A percentile compares a stretch with the other conserved stretches of the same genome.
Conservation (phyloP, 1,284 basidiomycete species). For the Ceratobasidium sp. region DNA sequence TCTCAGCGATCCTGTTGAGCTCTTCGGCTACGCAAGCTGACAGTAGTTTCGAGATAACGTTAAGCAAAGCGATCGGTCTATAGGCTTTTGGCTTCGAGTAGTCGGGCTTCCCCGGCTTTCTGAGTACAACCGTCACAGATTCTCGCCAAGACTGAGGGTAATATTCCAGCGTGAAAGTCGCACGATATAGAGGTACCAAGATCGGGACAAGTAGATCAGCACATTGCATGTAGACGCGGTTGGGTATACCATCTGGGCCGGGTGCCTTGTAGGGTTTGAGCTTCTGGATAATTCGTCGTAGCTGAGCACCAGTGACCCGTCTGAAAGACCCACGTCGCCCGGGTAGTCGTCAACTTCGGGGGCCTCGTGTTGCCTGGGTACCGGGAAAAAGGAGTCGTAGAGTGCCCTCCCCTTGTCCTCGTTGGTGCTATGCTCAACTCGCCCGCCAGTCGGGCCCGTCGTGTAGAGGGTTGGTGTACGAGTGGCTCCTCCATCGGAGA, state of each 20-base stretch:
- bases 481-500: not conserved
- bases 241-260: constrained; percentile 58
- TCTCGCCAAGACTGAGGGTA: constrained; percentile 43
- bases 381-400: constrained; percentile 48
- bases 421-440: not conserved
- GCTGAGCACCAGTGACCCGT: constrained; percentile 28
- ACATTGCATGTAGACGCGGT: constrained; percentile 56
- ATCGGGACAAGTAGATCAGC: constrained; percentile 53
- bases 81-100: constrained; percentile 48
- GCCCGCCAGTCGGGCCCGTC: not conserved
- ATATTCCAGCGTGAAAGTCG: constrained; percentile 29
- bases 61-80: constrained; percentile 49
- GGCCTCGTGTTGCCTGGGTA: not conserved
- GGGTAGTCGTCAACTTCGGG: constrained; percentile 16
- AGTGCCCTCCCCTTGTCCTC: constrained; percentile 43
- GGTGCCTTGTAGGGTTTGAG: constrained; percentile 56
- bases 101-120: constrained; percentile 46
- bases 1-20: constrained; percentile 30
- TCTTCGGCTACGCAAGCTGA: constrained; percentile 22
- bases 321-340: not conserved
- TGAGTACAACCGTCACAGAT: constrained; percentile 29
- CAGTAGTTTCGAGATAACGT: constrained; percentile 40
- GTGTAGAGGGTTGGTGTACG: constrained; percentile 33
- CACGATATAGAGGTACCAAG: constrained; percentile 48
- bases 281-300: constrained; percentile 10